Base-by-base conservation (phyloP, 1,139 yeast species). In the Suhomyces choctaworum region DNA sequence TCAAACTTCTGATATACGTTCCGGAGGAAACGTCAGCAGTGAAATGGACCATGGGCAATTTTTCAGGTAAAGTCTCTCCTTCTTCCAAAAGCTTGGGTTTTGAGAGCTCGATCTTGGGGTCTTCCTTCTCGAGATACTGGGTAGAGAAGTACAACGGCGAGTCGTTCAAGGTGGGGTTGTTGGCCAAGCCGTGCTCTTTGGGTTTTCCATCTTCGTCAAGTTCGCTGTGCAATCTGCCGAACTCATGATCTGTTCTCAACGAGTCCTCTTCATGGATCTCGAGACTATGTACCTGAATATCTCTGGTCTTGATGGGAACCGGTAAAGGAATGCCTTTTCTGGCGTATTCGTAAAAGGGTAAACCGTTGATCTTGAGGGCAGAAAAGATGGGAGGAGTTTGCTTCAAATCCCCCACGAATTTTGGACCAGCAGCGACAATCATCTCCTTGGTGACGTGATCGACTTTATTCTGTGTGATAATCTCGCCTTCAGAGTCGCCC, bases 331-430 rank as follows among this genome's bases (percentile, higher is more conserved):
- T 70, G 0, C 95, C 95, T 46, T 85, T 78, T 48, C 98, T 74
- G 1, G 98, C 98, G 56, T 94, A 94, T 50, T 90, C 97, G 56
- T 92, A 90, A 36, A 94, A 64, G 4, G 96, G 95, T 60, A 83
- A 89, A 17, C 99, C 99, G 52, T 89, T 82, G 81, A 94, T 84
- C 55, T 90, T 92, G 45, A 94, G 66, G 0, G 98, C 98, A 23
- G 97, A 88, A 57, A 80, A 92, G 11, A 92, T 83, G 0, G 99
- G 98, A 9, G 99, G 98, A 1, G 95, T 85, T 60, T 94, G 99
- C 49, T 75, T 73, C 39, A 90, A 67, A 22, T 79, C 75, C 0
- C 98, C 98, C 11, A 79, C 64, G 52, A 92, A 89, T 56, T 79
- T 80, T 8, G 64, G 66, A 22, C 78, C 74, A 0, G 81, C 68